Conservation (phyloP, 306 rosid genomes). For the barrel medic (Medicago truncatula) region DNA sequence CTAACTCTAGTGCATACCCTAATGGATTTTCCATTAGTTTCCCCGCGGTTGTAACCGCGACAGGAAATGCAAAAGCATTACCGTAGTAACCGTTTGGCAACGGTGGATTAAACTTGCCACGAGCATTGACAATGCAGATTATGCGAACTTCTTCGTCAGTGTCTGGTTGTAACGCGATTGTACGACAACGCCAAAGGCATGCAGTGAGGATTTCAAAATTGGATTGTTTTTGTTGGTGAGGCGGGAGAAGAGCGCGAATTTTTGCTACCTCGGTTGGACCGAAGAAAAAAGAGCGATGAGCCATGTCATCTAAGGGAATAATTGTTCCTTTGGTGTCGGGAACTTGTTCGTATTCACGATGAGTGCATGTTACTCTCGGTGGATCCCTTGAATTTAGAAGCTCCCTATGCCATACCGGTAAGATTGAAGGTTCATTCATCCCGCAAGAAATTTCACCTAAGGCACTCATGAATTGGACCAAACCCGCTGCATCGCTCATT, state of each 20-base stretch:
- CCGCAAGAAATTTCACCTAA: conserved; percentile 58
- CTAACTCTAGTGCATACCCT: conserved; percentile 59
- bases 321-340: conserved; percentile 53
- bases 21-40: conserved; percentile 51
- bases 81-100: conserved; percentile 67
- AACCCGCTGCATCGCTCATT: conserved; percentile 54
- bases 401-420: conserved; percentile 55
- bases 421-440: conserved; percentile 40
- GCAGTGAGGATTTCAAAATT: conserved; percentile 60
- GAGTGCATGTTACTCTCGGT: conserved; percentile 47
- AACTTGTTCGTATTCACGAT: conserved; percentile 58
- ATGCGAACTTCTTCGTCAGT: conserved; percentile 55
- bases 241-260: conserved; percentile 51
- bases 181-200: conserved; percentile 66
- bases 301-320: conserved; percentile 57
- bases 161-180: conserved; percentile 22
- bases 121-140: conserved; percentile 49
- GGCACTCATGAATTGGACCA: conserved; percentile 59
- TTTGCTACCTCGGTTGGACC: conserved; percentile 49
- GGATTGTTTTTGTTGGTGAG: conserved; percentile 10
- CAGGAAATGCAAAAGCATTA: conserved; percentile 53
- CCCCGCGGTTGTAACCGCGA: conserved; percentile 54
- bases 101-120: conserved; percentile 52
- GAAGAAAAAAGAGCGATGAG: conserved; percentile 60
- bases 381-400: conserved; percentile 51